Conservation (phyloP, 2,329 filamentous ascomycete species). For the Colletotrichum filicis region DNA sequence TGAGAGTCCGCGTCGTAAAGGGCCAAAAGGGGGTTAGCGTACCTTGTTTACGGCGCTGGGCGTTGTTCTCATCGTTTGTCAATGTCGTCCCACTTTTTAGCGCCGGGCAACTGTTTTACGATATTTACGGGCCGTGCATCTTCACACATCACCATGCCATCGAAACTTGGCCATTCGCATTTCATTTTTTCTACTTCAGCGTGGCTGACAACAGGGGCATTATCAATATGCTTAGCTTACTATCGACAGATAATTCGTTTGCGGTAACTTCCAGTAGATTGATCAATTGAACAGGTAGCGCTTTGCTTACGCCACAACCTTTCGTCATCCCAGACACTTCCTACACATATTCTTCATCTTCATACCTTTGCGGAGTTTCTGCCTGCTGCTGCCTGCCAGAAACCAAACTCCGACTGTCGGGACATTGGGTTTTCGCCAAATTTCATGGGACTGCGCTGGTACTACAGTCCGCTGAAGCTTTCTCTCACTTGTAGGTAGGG, state of each 20-base stretch:
- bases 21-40: background rate
- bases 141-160: background rate
- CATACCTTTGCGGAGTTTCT: background rate
- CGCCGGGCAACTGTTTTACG: background rate
- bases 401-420: background rate
- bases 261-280: background rate
- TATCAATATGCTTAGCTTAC: background rate
- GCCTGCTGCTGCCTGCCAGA: background rate
- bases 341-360: background rate
- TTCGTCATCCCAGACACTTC: background rate
- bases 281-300: background rate
- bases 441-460: background rate
- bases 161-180: background rate
- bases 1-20: background rate
- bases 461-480: background rate
- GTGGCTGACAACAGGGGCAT: background rate
- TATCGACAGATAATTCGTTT: background rate
- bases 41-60: background rate
- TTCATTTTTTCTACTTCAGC: background rate
- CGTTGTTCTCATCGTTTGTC: background rate
- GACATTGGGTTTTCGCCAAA: background rate
- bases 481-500: background rate
- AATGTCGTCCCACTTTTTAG: background rate
- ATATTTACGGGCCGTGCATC: constrained; percentile 8
- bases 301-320: background rate